phyloP scores from a whole-genome alignment of 495 filamentous ascomycete genomes.

The Xylaria sp. region DNA sequence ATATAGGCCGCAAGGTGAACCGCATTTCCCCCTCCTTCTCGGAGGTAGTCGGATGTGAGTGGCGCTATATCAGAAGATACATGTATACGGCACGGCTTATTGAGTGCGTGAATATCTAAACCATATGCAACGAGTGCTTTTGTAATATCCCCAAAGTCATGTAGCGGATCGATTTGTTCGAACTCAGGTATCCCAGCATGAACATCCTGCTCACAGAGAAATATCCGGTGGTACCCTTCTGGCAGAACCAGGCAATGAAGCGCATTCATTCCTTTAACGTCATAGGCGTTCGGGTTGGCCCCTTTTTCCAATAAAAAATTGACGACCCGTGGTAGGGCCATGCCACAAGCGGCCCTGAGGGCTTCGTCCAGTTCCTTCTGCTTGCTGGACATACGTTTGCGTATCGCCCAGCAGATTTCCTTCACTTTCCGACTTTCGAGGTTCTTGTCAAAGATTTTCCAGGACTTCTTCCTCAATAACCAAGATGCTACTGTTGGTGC shows the following conservation, averaged over 20 bases:
- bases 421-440: no score
- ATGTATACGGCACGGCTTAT: not conserved
- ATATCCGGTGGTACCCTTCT: not conserved
- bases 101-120: not conserved
- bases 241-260: not conserved
- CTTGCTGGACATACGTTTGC: not conserved
- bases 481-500: not conserved
- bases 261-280: not conserved
- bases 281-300: slow-evolving; percentile 8
- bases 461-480: not conserved
- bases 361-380: not conserved
- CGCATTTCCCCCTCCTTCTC: not conserved
- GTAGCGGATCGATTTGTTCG: not conserved
- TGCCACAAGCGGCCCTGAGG: not conserved
- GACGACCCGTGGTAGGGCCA: not conserved
- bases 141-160: not conserved
- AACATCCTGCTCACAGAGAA: no score
- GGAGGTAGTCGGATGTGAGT: no score
- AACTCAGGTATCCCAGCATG: not conserved
- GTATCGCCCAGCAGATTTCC: not conserved
- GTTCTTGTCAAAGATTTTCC: no score
- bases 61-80: no score
- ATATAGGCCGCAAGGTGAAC: not conserved
- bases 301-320: not conserved
- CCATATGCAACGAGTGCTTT: not conserved